phyloP scores from a whole-genome alignment of 768 basidiomycete species.

The Lactifluus piperatus region DNA sequence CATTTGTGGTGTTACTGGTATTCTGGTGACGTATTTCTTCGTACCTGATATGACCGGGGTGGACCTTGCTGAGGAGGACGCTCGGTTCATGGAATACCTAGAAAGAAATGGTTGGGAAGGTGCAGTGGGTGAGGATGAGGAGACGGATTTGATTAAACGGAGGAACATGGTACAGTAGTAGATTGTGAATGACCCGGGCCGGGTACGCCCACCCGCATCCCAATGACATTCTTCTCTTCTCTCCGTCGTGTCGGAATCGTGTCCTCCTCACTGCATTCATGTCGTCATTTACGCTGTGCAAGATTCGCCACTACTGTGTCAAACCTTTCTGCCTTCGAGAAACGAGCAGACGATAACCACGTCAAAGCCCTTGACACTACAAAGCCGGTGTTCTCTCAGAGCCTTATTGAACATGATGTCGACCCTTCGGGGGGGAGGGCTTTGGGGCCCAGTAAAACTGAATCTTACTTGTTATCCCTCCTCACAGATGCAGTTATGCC shows the following conservation, averaged over 20 bases:
- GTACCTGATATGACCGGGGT: slow-evolving; percentile 59
- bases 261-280: background rate
- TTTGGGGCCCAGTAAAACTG: slow-evolving; percentile 39
- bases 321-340: background rate
- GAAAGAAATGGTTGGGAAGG: slow-evolving; percentile 59
- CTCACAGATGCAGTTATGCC: slow-evolving; percentile 38
- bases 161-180: background rate
- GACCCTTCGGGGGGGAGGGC: slow-evolving; percentile 20
- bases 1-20: slow-evolving; percentile 55
- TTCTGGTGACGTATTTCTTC: slow-evolving; percentile 59
- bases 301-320: background rate
- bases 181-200: background rate
- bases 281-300: background rate
- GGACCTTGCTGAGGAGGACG: slow-evolving; percentile 60
- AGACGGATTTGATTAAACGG: slow-evolving; percentile 19
- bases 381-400: background rate
- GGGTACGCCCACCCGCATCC: background rate
- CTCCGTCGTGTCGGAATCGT: slow-evolving; percentile 6
- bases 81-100: slow-evolving; percentile 50
- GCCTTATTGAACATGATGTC: background rate
- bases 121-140: slow-evolving; percentile 48
- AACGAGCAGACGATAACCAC: background rate
- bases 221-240: background rate
- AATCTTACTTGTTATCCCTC: slow-evolving; percentile 49
- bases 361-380: background rate